Evolutionary conservation across 176 grass and related monocot genomes (phyloP).

Genomic region (Zea luxurians): DNA sequence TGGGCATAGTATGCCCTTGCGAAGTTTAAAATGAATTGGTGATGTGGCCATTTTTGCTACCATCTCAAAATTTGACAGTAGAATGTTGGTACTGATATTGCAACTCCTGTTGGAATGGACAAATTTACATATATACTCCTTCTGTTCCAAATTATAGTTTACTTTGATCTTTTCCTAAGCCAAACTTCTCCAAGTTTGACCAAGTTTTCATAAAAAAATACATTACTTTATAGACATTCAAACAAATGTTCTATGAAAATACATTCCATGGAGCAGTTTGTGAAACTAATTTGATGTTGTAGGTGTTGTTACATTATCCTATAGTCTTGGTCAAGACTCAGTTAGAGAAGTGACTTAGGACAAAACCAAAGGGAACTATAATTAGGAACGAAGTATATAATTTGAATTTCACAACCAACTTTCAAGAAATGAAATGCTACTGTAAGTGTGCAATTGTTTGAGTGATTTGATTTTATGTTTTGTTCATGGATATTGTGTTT

Average conservation of each 20-base stretch:
- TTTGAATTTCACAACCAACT: conserved; percentile 17
- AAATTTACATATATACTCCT: not conserved
- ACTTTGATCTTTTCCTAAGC: not conserved
- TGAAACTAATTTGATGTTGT: not conserved
- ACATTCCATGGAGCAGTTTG: not conserved
- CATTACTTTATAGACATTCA: not conserved
- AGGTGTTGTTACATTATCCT: not conserved
- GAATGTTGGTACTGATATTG: not conserved
- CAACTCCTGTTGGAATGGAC: not conserved
- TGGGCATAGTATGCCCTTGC: not conserved
- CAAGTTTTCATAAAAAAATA: not conserved
- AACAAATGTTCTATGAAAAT: not conserved
- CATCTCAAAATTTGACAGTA: conserved; percentile 3
- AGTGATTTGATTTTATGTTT: not conserved
- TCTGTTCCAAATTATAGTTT: not conserved
- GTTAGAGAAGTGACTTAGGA: not conserved
- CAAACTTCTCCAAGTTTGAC: not conserved
- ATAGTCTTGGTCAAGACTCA: not conserved
- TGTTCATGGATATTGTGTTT: not conserved
- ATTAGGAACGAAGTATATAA: not conserved
- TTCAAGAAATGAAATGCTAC: not conserved
- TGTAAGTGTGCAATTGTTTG: not conserved
- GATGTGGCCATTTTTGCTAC: not conserved
- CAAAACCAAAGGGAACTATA: not conserved
- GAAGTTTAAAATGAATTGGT: conserved; percentile 4